These are phyloP conservation scores for Ascochyta koolunga DNA, from an alignment of 2,329 filamentous ascomycete species.

Conservation along the genomic window DNA sequence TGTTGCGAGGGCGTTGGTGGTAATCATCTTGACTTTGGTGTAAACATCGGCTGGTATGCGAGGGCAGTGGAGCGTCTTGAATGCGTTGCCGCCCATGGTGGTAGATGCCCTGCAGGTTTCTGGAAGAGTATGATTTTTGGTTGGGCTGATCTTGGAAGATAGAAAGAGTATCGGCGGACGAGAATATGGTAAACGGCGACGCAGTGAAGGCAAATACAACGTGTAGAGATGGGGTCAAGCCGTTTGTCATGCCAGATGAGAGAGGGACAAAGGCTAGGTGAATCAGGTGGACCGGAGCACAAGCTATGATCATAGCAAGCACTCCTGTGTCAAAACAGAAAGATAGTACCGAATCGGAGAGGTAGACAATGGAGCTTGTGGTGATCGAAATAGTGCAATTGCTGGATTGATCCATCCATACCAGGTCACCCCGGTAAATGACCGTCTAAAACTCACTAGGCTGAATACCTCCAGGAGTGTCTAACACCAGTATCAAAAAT, in stretches of 20 bases:
- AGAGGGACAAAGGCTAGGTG: background rate
- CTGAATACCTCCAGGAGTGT: background rate
- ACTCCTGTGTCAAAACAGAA: background rate
- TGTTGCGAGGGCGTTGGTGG: conserved; percentile 15
- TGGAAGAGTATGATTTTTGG: background rate
- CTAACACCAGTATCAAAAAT: conserved; percentile 3
- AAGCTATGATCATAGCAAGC: background rate
- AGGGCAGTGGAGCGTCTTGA: conserved; percentile 29
- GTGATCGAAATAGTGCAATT: background rate
- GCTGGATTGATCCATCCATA: background rate
- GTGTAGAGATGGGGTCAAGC: background rate
- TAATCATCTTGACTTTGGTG: conserved; percentile 17
- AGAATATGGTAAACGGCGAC: no score
- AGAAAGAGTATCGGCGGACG: background rate
- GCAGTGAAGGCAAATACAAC: background rate
- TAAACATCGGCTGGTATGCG: conserved; percentile 30
- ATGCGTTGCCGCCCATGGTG: conserved; percentile 37
- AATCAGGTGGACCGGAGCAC: background rate
- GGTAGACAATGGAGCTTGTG: background rate
- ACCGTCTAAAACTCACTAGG: conserved; percentile 1
- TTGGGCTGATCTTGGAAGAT: background rate
- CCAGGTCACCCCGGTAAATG: background rate
- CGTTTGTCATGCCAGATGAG: background rate
- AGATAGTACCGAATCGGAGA: no score
- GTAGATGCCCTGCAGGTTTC: background rate